Evolutionary conservation across 2,329 filamentous ascomycete genomes (phyloP).

Genomic region (Aspergillus awamori): DNA sequence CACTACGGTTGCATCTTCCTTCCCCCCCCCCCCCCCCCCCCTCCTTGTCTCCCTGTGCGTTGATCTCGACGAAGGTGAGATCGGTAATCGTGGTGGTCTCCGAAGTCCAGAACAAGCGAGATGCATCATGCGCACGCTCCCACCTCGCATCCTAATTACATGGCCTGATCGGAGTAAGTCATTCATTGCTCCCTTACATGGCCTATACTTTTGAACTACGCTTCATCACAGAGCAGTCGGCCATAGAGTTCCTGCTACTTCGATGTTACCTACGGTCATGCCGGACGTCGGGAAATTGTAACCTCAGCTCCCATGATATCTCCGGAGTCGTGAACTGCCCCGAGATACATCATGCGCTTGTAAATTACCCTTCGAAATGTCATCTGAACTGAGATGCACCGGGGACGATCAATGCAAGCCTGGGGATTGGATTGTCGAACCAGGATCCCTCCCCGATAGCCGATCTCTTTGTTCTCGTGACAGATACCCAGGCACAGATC

Average conservation of each 20-base stretch:
- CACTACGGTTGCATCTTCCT: neutral
- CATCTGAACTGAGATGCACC: neutral
- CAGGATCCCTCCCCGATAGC: neutral
- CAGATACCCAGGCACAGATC: conserved; percentile 10
- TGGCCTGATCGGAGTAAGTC: neutral
- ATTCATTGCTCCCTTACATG: neutral
- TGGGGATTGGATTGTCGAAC: neutral
- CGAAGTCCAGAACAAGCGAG: neutral
- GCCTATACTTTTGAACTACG: neutral
- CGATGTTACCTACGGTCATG: conserved; percentile 15
- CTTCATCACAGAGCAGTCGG: neutral
- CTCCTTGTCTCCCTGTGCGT: neutral
- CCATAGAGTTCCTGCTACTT: neutral
- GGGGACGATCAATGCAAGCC: neutral
- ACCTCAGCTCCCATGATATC: conserved; percentile 19
- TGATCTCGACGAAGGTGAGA: neutral
- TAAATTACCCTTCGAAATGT: neutral
- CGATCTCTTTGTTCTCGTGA: conserved; percentile 14
- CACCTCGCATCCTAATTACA: neutral
- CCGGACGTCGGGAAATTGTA: conserved; percentile 10
- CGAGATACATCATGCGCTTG: conserved; percentile 11
- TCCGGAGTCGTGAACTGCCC: neutral
- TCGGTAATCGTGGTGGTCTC: neutral
- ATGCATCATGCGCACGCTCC: neutral
- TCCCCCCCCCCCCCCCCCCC: neutral